Percentiles rank a stretch among this genome's conserved stretches.
Evolutionary conservation across 2,329 filamentous ascomycete genomes (phyloP).

Genomic region (Fusarium mexicanum): DNA sequence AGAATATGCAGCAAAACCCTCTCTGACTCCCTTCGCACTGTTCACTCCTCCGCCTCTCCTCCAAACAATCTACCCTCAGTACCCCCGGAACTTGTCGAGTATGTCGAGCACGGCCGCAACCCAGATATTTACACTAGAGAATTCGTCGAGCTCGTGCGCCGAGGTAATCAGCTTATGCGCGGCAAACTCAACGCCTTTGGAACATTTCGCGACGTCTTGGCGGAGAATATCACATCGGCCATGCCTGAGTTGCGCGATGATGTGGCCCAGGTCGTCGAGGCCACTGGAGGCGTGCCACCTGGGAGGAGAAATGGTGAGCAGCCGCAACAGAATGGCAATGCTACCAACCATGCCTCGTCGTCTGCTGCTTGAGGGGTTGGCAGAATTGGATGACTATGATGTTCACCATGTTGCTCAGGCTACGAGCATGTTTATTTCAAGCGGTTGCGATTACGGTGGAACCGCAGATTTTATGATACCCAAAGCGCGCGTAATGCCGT

Average conservation of each 20-base stretch:
- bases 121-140: constrained; percentile 79
- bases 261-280: constrained; percentile 60
- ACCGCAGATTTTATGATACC: constrained; percentile 6
- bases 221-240: constrained; percentile 64
- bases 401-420: constrained; percentile 2
- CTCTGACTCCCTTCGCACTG: constrained; percentile 51
- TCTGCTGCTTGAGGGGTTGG: constrained; percentile 1
- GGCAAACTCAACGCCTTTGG: constrained; percentile 72
- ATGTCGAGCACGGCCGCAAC: constrained; percentile 77
- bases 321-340: constrained; percentile 25
- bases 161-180: constrained; percentile 72
- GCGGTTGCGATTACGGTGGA: not conserved
- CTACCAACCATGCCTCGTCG: constrained; percentile 8
- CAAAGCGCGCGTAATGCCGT: not conserved
- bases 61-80: constrained; percentile 60
- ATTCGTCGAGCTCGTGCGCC: constrained; percentile 74
- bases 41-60: constrained; percentile 54
- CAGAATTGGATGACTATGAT: not conserved
- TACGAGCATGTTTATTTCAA: constrained; percentile 11
- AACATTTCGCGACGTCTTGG: constrained; percentile 69
- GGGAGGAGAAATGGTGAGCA: constrained; percentile 20
- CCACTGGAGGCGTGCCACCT: constrained; percentile 51
- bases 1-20: constrained; percentile 49
- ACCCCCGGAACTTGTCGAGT: constrained; percentile 71
- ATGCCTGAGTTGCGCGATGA: constrained; percentile 69